Evolutionary conservation across 2,329 filamentous ascomycete species (phyloP).

Genomic region (Cladobotryum mycophilum): DNA sequence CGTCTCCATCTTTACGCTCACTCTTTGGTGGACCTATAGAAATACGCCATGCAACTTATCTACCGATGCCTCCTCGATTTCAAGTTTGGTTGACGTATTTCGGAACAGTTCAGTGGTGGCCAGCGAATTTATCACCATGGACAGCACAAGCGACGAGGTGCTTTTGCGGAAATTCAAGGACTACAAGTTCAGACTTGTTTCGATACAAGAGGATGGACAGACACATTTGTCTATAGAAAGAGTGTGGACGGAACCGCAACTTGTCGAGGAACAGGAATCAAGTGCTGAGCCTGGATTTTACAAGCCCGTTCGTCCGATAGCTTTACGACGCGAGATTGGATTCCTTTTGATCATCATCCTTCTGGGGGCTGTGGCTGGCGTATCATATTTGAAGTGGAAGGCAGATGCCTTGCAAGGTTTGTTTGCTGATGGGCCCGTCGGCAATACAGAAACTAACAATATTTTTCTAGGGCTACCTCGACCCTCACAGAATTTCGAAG

Average conservation of each 20-base stretch:
- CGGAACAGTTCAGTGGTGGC: conserved; percentile 13
- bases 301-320: conserved; percentile 19
- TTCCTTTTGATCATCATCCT: conserved; percentile 13
- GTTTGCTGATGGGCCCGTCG: background rate
- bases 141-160: conserved; percentile 10
- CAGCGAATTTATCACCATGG: conserved; percentile 5
- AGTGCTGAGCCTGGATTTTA: conserved; percentile 15
- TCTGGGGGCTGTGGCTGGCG: conserved; percentile 8
- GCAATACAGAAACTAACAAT: no score
- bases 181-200: conserved; percentile 13
- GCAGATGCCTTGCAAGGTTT: conserved; percentile 17
- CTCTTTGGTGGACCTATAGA: conserved; percentile 15
- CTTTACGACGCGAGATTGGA: conserved; percentile 15
- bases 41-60: conserved; percentile 11
- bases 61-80: conserved; percentile 22
- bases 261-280: no score
- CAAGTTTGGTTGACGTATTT: conserved; percentile 16
- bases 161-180: conserved; percentile 7
- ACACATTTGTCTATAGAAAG: no score
- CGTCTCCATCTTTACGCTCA: conserved; percentile 13
- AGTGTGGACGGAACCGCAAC: no score
- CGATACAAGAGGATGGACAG: background rate
- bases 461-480: conserved; percentile 9
- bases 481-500: conserved; percentile 26
- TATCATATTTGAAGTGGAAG: conserved; percentile 20